phyloP scores from a whole-genome alignment of 768 basidiomycete genomes.

The Termitomyces sp. region DNA sequence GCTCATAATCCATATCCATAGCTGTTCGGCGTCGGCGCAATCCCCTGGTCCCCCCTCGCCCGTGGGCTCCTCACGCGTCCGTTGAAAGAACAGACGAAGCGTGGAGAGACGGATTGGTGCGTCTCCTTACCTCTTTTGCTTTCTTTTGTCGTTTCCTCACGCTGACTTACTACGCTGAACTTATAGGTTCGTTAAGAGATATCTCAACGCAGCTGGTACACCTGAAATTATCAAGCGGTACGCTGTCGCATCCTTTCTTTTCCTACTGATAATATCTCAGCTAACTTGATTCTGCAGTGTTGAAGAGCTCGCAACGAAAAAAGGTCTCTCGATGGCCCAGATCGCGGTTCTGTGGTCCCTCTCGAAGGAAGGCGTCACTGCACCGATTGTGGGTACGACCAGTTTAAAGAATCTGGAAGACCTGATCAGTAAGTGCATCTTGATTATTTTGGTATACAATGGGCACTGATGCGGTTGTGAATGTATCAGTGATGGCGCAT shows the following conservation, averaged over 20 bases:
- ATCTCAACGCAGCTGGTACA: conserved; percentile 21
- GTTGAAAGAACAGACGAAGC: conserved; percentile 31
- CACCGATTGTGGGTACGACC: conserved; percentile 57
- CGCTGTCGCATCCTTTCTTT: not conserved
- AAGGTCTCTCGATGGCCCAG: conserved; percentile 53
- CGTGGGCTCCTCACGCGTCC: conserved; percentile 46
- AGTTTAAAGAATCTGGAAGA: conserved; percentile 49
- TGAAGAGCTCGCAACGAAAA: conserved; percentile 50
- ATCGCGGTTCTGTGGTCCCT: conserved; percentile 51
- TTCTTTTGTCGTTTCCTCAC: not conserved
- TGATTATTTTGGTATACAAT: too few relatives aligned
- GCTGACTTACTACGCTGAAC: not conserved
- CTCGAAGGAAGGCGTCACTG: conserved; percentile 44
- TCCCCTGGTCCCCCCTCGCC: too few relatives aligned
- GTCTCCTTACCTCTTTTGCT: not conserved
- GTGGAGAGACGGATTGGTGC: conserved; percentile 34
- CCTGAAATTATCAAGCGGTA: conserved; percentile 36
- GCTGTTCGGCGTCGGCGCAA: too few relatives aligned
- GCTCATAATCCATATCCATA: too few relatives aligned
- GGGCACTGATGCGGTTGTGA: too few relatives aligned
- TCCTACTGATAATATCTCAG: not conserved
- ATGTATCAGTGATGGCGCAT: conserved; percentile 34
- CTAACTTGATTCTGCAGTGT: conserved; percentile 30
- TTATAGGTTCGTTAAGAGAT: conserved; percentile 20
- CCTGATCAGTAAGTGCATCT: conserved; percentile 34